Base-by-base conservation (phyloP, 768 basidiomycete genomes). In the Mycena polygramma region DNA sequence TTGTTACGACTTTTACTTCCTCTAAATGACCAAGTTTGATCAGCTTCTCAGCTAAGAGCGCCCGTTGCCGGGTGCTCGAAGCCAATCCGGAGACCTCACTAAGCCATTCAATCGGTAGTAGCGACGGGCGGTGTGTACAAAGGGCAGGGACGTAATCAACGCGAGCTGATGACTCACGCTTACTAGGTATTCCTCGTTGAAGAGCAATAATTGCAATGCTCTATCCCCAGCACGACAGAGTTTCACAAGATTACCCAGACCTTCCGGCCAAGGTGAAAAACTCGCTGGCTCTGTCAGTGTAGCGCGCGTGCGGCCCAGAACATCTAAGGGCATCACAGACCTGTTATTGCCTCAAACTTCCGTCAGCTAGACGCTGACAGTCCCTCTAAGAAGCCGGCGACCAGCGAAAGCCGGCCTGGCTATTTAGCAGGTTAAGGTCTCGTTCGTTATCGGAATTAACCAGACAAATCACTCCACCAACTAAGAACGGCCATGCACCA, bases 391-490 rank as follows among this genome's bases (percentile, higher is more conserved):
- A 80, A 39, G 60, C 61, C 88, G 76, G 83, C 85, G 87, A 87
- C 89, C 89, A 90, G 87, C 91, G 74, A 86, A 88, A 89, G 90
- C 86, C 88, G 81, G 86, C 88, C 89, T 85, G 91, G 86, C 92
- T 93, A 94, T 92, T 93, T 92, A 93, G 92, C 91, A 92, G 90
- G 91, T 91, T 90, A 92, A 92, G 91, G 92, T 94, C 92, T 94
- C 91, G 88, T 92, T 94, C 90, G 89, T 93, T 93, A 93, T 94
- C 92, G 89, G 91, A 93, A 93, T 94, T 93, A 94, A 93, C 92
- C 93, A 94, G 93, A 94, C 93, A 94, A 94, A 93, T 94, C 93
- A 93, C 92, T 94, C 91, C 92, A 84, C 89, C 88, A 92, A 92
- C 91, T 91, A 92, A 91, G 90, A 92, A 92, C 88, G 89, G 91